Conservation (phyloP, 345 rosid species). For the Laguncularia racemosa region DNA sequence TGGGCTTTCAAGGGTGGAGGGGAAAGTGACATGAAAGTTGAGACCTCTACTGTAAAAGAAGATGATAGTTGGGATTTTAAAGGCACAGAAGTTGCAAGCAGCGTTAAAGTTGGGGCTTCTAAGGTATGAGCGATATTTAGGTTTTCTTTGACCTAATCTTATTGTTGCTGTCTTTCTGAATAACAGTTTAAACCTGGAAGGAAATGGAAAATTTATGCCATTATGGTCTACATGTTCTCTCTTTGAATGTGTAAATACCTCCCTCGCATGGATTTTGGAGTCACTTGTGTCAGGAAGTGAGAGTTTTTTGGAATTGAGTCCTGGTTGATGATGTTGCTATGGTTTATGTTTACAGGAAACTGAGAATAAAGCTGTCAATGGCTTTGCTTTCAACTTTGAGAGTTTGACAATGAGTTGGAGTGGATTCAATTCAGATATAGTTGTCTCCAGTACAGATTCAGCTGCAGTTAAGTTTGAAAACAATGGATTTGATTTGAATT, state of each 20-base stretch:
- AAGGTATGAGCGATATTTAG: conserved; percentile 2
- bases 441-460: conserved; percentile 11
- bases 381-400: conserved; percentile 10
- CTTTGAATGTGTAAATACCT: too few species aligned
- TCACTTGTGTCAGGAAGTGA: too few species aligned
- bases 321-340: neutral
- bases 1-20: conserved; percentile 41
- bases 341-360: neutral
- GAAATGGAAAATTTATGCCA: too few species aligned
- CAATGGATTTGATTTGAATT: conserved; percentile 14
- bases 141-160: neutral
- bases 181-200: too few species aligned
- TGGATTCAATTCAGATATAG: conserved; percentile 9
- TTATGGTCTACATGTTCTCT: too few species aligned
- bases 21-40: conserved; percentile 2
- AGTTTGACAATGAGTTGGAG: conserved; percentile 12
- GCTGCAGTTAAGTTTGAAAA: conserved; percentile 12
- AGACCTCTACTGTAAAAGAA: conserved; percentile 19
- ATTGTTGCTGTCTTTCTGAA: too few species aligned
- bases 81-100: conserved; percentile 2
- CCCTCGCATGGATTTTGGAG: too few species aligned
- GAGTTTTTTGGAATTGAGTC: too few species aligned
- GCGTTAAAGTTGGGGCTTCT: conserved; percentile 1
- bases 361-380: conserved; percentile 4
- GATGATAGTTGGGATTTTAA: conserved; percentile 15